phyloP scores from a whole-genome alignment of 2,329 filamentous ascomycete genomes.

The Claviceps monticola region DNA sequence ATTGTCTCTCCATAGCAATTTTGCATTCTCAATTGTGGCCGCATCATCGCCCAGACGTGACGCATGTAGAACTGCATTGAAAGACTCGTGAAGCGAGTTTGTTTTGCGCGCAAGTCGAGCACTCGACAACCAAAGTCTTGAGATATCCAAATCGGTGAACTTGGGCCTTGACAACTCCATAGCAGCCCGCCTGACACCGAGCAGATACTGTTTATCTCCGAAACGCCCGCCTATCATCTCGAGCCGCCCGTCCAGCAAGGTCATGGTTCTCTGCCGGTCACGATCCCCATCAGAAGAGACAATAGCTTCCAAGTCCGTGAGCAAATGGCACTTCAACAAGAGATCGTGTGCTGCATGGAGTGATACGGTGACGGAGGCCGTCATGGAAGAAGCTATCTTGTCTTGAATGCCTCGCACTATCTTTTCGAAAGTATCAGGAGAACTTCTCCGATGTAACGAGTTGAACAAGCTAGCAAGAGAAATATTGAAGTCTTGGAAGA shows the following conservation, averaged over 20 bases:
- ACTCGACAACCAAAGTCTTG: constrained; percentile 71
- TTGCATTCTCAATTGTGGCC: constrained; percentile 86
- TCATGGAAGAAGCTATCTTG: constrained; percentile 59
- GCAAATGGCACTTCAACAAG: constrained; percentile 74
- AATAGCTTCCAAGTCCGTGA: constrained; percentile 77
- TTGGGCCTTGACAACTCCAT: constrained; percentile 61
- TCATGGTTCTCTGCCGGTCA: constrained; percentile 19
- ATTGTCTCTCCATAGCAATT: constrained; percentile 83
- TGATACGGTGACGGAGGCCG: constrained; percentile 62
- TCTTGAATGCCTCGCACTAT: constrained; percentile 52
- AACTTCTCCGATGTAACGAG: constrained; percentile 43
- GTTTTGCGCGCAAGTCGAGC: constrained; percentile 78
- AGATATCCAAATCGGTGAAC: constrained; percentile 62
- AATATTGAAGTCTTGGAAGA: constrained; percentile 59
- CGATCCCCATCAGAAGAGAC: constrained; percentile 33
- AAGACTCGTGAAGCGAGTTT: constrained; percentile 72
- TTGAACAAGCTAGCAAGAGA: constrained; percentile 49
- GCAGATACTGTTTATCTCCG: constrained; percentile 83
- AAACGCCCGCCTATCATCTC: constrained; percentile 80
- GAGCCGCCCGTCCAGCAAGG: constrained; percentile 56
- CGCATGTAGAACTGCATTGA: constrained; percentile 86
- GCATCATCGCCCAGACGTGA: constrained; percentile 71
- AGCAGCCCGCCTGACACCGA: constrained; percentile 71
- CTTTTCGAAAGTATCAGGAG: constrained; percentile 38
- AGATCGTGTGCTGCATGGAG: constrained; percentile 72